Percentiles rank a stretch among this genome's conserved stretches.
Evolutionary conservation across 2,329 filamentous ascomycete species (phyloP).

Genomic region (Exophiala sp.): DNA sequence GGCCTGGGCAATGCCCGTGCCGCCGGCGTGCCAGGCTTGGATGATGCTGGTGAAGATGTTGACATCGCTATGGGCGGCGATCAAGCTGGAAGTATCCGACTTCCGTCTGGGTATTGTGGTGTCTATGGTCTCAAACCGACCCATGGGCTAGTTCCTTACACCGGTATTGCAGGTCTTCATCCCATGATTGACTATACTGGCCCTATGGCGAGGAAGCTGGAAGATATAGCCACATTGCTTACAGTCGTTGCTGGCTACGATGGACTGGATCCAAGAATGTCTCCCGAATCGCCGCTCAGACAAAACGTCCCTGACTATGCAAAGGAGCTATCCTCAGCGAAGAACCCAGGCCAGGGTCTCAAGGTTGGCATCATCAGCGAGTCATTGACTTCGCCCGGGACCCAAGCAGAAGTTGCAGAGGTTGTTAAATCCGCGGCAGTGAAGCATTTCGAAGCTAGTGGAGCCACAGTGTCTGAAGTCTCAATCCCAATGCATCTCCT

Average conservation of each 20-base stretch:
- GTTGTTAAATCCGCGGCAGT: slow-evolving; percentile 36
- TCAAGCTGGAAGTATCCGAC: slow-evolving; percentile 37
- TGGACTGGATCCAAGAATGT: slow-evolving; percentile 44
- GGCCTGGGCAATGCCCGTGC: slow-evolving; percentile 26
- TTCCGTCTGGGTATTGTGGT: slow-evolving; percentile 39
- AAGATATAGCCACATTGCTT: slow-evolving; percentile 42
- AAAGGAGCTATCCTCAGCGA: slow-evolving; percentile 25
- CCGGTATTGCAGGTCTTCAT: slow-evolving; percentile 41
- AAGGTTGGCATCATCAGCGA: slow-evolving; percentile 46
- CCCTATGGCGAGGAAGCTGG: slow-evolving; percentile 41
- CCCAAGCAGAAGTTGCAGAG: slow-evolving; percentile 37
- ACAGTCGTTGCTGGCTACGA: slow-evolving; percentile 46
- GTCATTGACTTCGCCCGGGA: slow-evolving; percentile 36
- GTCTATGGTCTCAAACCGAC: slow-evolving; percentile 46
- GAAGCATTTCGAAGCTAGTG: slow-evolving; percentile 37
- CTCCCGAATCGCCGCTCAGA: slow-evolving; percentile 37
- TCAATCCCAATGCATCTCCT: slow-evolving; percentile 45
- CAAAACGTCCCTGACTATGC: slow-evolving; percentile 34
- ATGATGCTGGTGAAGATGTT: slow-evolving; percentile 30
- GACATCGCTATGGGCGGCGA: slow-evolving; percentile 39
- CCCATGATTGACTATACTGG: slow-evolving; percentile 44
- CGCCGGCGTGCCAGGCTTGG: slow-evolving; percentile 18
- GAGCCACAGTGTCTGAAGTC: slow-evolving; percentile 43
- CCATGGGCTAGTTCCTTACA: slow-evolving; percentile 47
- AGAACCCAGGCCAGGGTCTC: slow-evolving; percentile 36